phyloP scores from a whole-genome alignment of 495 filamentous ascomycete species.

The Cudoniella acicularis region DNA sequence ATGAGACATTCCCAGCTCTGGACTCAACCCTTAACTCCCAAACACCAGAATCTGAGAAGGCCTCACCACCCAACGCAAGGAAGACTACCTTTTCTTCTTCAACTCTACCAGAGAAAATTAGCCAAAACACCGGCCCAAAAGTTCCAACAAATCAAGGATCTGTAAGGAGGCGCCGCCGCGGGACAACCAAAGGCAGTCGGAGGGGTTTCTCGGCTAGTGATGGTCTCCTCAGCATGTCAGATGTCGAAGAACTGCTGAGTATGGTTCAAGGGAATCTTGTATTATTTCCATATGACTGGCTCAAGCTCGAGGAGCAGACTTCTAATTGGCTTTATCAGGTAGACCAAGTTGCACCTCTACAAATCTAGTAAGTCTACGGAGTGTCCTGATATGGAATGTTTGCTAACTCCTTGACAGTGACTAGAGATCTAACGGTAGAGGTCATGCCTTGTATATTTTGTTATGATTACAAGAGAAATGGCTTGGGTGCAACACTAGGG shows the following conservation, averaged over 20 bases:
- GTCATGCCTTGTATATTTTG: conserved; percentile 12
- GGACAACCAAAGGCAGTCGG: conserved; percentile 71
- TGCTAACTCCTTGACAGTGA: conserved; percentile 19
- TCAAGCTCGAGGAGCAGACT: conserved; percentile 81
- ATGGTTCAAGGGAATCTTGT: conserved; percentile 87
- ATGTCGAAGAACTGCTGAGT: conserved; percentile 76
- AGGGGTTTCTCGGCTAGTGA: conserved; percentile 67
- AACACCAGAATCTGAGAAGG: conserved; percentile 10
- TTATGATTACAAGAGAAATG: background rate
- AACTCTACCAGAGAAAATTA: conserved; percentile 6
- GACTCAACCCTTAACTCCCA: conserved; percentile 11
- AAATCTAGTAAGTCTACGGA: conserved; percentile 81
- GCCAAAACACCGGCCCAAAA: conserved; percentile 4
- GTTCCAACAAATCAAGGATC: conserved; percentile 17
- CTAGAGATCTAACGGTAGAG: conserved; percentile 9
- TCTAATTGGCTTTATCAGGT: conserved; percentile 97
- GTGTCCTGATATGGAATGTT: background rate
- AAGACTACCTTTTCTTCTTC: conserved; percentile 24
- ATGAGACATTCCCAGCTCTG: conserved; percentile 22
- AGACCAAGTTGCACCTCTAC: conserved; percentile 90
- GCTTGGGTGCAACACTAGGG: conserved; percentile 12
- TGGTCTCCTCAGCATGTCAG: conserved; percentile 65
- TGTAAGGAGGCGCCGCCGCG: conserved; percentile 52
- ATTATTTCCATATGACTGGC: conserved; percentile 92
- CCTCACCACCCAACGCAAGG: conserved; percentile 5